These are phyloP conservation scores for Caulochytrium protostelioides DNA, from an alignment of 371 early-diverging fungal species.

Conservation along the genomic window DNA sequence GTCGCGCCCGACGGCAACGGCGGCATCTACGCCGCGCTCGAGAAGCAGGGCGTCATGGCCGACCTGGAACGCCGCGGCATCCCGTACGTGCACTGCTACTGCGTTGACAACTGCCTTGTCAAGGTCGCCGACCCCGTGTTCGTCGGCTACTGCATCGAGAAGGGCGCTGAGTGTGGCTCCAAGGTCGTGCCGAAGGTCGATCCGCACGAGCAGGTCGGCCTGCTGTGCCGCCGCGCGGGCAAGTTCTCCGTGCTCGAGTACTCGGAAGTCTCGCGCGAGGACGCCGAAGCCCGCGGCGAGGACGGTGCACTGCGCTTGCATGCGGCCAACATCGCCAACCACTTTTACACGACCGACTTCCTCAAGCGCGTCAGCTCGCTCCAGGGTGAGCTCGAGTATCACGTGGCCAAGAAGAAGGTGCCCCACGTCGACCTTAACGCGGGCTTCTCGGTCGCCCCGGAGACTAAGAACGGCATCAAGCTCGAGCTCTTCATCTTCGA, in stretches of 20 bases:
- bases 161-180: conserved; percentile 77
- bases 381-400: conserved; percentile 67
- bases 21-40: conserved; percentile 66
- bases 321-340: conserved; percentile 94
- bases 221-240: conserved; percentile 64
- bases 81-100: conserved; percentile 70
- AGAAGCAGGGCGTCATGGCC: conserved; percentile 46
- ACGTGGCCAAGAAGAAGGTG: conserved; percentile 93
- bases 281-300: conserved; percentile 12
- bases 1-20: conserved; percentile 78
- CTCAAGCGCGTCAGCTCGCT: conserved; percentile 57
- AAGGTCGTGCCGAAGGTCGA: conserved; percentile 67
- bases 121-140: conserved; percentile 86
- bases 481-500: conserved; percentile 92
- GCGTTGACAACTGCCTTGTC: conserved; percentile 85
- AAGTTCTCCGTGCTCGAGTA: conserved; percentile 82
- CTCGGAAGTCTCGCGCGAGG: conserved; percentile 60
- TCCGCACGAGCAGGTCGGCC: conserved; percentile 81
- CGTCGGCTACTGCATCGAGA: conserved; percentile 58
- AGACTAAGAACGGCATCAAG: conserved; percentile 81
- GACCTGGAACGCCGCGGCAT: conserved; percentile 54
- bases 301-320: conserved; percentile 44
- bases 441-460: conserved; percentile 47
- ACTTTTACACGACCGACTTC: conserved; percentile 84
- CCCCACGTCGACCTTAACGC: conserved; percentile 57